Base-by-base conservation (phyloP, 352 stramenopile species). In the Pythium plurisporium region DNA sequence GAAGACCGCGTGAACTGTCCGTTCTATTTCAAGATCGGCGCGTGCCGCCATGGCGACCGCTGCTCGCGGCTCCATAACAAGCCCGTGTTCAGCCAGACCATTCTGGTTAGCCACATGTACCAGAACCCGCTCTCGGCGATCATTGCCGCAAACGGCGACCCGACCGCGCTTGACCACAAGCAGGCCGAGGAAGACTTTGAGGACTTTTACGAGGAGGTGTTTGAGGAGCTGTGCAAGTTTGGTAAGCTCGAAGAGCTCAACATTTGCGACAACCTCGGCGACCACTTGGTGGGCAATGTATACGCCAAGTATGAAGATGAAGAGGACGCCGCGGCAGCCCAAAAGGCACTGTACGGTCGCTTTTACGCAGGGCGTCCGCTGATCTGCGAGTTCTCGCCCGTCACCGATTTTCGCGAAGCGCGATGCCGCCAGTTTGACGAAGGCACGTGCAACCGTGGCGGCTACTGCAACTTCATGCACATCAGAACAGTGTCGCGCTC, bases 401-500 rank as follows among this genome's bases (percentile, higher is more conserved):
- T 99, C 20, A 99, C 96, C 12, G 96, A 99, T 73, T 99, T 99
- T 70, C 78, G 93, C 57, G 96, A 99, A 70, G 96, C 97, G 6
- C 72, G 96, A 29, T 99, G 98, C 75, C 83, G 97, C 41, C 97
- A 99, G 74, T 99, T 98, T 66, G 96, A 99, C 64, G 96, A 99
- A 79, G 93, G 94, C 59, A 96, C 87, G 20, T 99, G 98, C 79
- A 91, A 91, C 62, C 83, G 96, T 20, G 97, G 97, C 20, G 95
- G 94, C 15, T 99, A 99, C 70, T 99, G 98, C 83, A 99, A 99
- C 79, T 99, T 99, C 69, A 99, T 99, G 95, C 98, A 99, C 73
- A 96, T 99, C 55, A 89, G 95, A 58, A 96, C 89, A 12, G 87
- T 97, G 5, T 82, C 86, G 8, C 72, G 79, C 1, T 75, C 82